Evolutionary conservation across 2,329 filamentous ascomycete species (phyloP), one percentile per base, ranked within the genome.

Genomic region (Elsinoe ampelina): DNA sequence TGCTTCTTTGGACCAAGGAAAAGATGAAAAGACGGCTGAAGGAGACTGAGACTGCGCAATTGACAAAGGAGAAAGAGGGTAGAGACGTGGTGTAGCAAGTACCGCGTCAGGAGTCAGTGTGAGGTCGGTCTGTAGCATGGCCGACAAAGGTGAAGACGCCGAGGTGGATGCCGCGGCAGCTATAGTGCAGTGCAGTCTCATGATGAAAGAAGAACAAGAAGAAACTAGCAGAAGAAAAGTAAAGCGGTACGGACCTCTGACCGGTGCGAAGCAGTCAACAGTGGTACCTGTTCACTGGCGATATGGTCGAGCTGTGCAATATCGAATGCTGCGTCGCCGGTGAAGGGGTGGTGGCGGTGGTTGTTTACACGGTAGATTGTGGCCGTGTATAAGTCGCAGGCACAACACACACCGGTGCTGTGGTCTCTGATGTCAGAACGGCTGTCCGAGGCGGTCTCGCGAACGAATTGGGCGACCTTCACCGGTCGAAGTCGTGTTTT

Each of bases 191-290:
- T 50, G 45, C 15, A 50, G 26, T n/a, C 34, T 50, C 45, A 50
- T 50, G 45, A 20, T 50, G 45, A 35, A 48, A 6, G 26, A 30
- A 30, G n/a, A 26, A 19, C 45, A 52, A 52, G 48, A 51, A 17
- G 15, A 26, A 39, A 34, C 32, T 22, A 52, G 8, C 7, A 26
- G 48, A 39, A 35, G 17, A 19, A 12, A 39, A 22, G 48, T 22
- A 52, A 26, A 39, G 19, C 17, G 13, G 13, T 52, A 52, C 48
- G 48, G 48, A 52, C 48, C 48, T 52, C 32, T 52, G 19, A 26
- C 32, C 48, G 48, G 17, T 35, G 32, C 19, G 17, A 17, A 52
- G 32, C 17, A 22, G 34, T 26, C 48, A 15, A 10, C 19, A 19
- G 30, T 26, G 22, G 26, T 8, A 50, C 22, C 13, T 3, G 26